phyloP scores from a whole-genome alignment of 75 land plant species.

The Ceratopteris richardii region DNA sequence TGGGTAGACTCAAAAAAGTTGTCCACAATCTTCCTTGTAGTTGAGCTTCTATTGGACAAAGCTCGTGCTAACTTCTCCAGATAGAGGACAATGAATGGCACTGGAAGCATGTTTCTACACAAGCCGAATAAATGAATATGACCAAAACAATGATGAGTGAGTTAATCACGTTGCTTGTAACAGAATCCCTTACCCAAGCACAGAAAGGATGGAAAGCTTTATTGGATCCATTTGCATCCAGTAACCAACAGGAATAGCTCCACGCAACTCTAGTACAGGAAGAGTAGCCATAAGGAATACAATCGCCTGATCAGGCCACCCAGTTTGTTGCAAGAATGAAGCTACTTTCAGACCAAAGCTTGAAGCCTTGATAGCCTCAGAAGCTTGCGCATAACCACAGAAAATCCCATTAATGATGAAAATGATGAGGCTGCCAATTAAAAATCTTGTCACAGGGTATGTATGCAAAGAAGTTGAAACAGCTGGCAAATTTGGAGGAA shows the following conservation, averaged over 20 bases:
- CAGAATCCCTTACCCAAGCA: slow-evolving; percentile 69
- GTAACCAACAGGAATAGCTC: slow-evolving; percentile 96
- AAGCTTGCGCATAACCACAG: slow-evolving; percentile 27
- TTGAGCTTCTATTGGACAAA: slow-evolving; percentile 44
- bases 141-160: neutral
- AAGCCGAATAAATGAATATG: neutral
- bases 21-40: slow-evolving; percentile 48
- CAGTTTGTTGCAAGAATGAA: slow-evolving; percentile 41
- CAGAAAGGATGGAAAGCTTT: slow-evolving; percentile 46
- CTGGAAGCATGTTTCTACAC: slow-evolving; percentile 95
- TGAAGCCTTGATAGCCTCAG: slow-evolving; percentile 68
- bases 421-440: neutral
- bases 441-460: too few relatives aligned
- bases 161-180: neutral
- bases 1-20: slow-evolving; percentile 54
- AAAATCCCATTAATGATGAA: neutral
- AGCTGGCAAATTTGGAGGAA: too few relatives aligned
- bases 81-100: slow-evolving; percentile 80
- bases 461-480: too few relatives aligned
- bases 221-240: slow-evolving; percentile 86
- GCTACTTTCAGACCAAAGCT: slow-evolving; percentile 78
- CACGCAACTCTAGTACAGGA: slow-evolving; percentile 95
- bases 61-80: slow-evolving; percentile 48
- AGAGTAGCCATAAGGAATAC: slow-evolving; percentile 77
- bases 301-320: slow-evolving; percentile 83